A percentile compares a stretch with the other conserved stretches of the same genome.
Conservation (phyloP, 306 rosid species). For the Albizia julibrissin region DNA sequence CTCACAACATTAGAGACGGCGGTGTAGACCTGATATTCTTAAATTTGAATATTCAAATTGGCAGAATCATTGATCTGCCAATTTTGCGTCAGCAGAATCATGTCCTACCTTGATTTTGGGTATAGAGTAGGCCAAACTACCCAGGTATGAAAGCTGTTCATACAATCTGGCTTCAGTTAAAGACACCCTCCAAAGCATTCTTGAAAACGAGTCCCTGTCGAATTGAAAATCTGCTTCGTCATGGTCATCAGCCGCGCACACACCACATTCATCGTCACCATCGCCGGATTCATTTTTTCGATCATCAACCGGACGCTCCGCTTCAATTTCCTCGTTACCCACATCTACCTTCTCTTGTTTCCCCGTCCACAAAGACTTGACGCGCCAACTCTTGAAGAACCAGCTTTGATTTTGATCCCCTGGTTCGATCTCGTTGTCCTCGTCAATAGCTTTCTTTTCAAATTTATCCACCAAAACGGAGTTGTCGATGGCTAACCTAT, state of each 20-base stretch:
- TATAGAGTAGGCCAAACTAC: constrained; percentile 72
- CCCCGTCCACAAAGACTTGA: constrained; percentile 63
- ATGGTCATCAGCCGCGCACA: constrained; percentile 44
- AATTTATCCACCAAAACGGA: constrained; percentile 42
- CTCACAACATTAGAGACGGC: not conserved
- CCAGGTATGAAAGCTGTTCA: constrained; percentile 84
- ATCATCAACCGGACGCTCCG: constrained; percentile 24
- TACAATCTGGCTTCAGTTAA: constrained; percentile 71
- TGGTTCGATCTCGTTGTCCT: constrained; percentile 10
- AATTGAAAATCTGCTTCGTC: constrained; percentile 46
- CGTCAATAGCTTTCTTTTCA: constrained; percentile 24
- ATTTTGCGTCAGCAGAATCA: not conserved
- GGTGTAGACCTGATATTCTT: constrained; percentile 22
- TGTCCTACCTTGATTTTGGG: constrained; percentile 65
- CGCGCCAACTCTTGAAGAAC: constrained; percentile 70
- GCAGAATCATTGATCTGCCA: no score
- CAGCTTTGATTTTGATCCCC: constrained; percentile 52
- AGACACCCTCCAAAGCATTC: constrained; percentile 77
- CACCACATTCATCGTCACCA: constrained; percentile 18
- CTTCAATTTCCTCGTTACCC: constrained; percentile 13
- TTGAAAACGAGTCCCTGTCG: constrained; percentile 67
- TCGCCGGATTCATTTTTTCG: constrained; percentile 2
- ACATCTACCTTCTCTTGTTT: constrained; percentile 21
- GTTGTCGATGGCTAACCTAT: constrained; percentile 49
- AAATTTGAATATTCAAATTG: not conserved